Base-by-base conservation (phyloP, 768 basidiomycete species). In the Omphalotus guepiniiformis region DNA sequence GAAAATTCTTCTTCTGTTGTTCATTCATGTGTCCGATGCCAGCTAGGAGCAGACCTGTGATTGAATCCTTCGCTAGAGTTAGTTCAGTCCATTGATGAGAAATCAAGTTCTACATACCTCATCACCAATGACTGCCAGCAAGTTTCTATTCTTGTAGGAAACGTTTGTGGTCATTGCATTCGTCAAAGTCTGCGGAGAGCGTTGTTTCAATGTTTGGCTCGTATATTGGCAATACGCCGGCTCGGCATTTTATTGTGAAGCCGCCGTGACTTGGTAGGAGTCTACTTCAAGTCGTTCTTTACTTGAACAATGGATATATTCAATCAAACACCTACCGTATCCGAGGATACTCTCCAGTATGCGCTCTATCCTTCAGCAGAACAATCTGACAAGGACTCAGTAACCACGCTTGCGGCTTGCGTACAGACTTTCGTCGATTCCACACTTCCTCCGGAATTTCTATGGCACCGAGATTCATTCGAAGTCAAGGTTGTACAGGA, bases 41-140 rank as follows among this genome's bases (percentile, higher is more conserved):
- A 5, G 96, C 96, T 39, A 99, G 77, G 34, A 99, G 78, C 13
- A 98, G 77, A 34, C 96, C 96, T 0, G 96, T 98, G 52, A 98
- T 90, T 3, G 95, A 92, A 71, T 99, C 96, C 95, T 99, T 59
- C 19, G 46, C 23, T 2, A 3, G 32, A 35, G 13, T 28, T 30
- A 44, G 53, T 46, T 47, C 39, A 38, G 39, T 58, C 34, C 59
- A 55, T 49, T 29, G 15, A 34, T 40, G 9, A 15, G 21, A 36
- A 48, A 35, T 18, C 32, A 42, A 25, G 21, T 15, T 27, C 7
- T 18, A 13, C 71, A 47, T 55, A 94, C 95, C 74, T 99, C 96
- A 65, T 98, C 96, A 32, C 95, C 96, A 56, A 99, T 98, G 62
- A 94, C 92, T 27, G 96, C 95, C 34, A 99, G 78, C 34, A 98